Evolutionary conservation across 352 stramenopile genomes (phyloP), one percentile per base, ranked within the genome.

Genomic region (Globisporangium abappressorium): DNA sequence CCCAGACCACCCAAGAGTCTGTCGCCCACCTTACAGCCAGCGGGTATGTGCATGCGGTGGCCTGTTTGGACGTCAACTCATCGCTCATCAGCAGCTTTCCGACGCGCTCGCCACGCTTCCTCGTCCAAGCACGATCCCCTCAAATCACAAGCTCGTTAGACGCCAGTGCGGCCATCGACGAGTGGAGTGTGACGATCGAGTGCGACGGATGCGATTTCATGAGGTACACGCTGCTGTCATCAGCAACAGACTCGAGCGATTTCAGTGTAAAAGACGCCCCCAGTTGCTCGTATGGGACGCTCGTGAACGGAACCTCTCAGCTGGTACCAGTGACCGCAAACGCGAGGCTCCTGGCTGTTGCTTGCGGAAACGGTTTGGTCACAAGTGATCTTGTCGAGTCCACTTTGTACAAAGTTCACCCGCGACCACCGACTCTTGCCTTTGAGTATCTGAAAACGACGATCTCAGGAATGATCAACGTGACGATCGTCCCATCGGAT

Each of bases 31-130:
- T 91, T 1, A 68, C 62, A 7, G 54, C 56, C 30, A 88, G 72
- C 33, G 77, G 80, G 1, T 91, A 91, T 62, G 65, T 91, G 11
- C 80, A 91, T 55, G 80, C 80, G 5, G 55, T 89, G 2, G 81
- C 75, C 6, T 91, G 82, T 68, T 43, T 89, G 3, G 46, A 65
- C 9, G 66, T 79, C 18, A 69, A 77, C 34, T 43, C 22, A 1
- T 63, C 71, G 5, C 64, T 82, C 12, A 66, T 84, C 8, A 86
- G 70, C 51, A 90, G 82, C 63, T 90, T 85, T 24, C 73, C 79
- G 0, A 73, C 74, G 0, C 73, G 82, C 3, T 90, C 82, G 1
- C 30, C 69, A 38, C 70, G 77, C 0, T 74, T 87, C 43, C 60
- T 80, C n/a, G 78, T 90, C 3, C 70, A 78, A 73, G 80, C 79